Evolutionary conservation across 495 filamentous ascomycete genomes (phyloP).

Genomic region (Podospora didyma): DNA sequence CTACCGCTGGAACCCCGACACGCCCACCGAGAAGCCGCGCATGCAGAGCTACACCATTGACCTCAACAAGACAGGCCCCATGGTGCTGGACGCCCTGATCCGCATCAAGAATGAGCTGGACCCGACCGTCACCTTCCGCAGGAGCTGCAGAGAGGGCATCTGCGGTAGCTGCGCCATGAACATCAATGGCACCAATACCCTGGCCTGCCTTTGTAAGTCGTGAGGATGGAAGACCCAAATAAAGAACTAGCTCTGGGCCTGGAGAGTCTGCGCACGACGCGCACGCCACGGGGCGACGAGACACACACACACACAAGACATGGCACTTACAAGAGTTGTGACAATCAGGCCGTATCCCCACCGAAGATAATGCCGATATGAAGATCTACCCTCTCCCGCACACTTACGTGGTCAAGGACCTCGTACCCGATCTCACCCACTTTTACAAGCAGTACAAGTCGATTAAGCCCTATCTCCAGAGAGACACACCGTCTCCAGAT

Average conservation of each 20-base stretch:
- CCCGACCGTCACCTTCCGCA: slow-evolving; percentile 90
- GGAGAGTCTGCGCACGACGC: too few relatives aligned
- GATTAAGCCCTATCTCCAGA: slow-evolving; percentile 96
- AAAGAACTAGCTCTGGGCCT: too few relatives aligned
- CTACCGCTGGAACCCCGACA: slow-evolving; percentile 98
- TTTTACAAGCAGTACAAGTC: slow-evolving; percentile 99
- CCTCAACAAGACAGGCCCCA: slow-evolving; percentile 96
- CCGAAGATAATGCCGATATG: slow-evolving; percentile 70
- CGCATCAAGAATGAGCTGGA: slow-evolving; percentile 99
- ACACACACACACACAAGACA: slow-evolving; percentile 1
- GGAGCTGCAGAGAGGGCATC: slow-evolving; percentile 95
- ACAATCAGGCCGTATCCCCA: slow-evolving; percentile 80
- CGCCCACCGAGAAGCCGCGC: slow-evolving; percentile 80
- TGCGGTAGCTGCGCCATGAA: slow-evolving; percentile 99
- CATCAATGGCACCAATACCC: slow-evolving; percentile 94
- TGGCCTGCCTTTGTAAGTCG: slow-evolving; percentile 93
- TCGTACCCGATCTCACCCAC: slow-evolving; percentile 92
- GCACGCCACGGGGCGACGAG: too few relatives aligned
- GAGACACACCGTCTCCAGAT: slow-evolving; percentile 70
- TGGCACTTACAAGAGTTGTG: slow-evolving; percentile 2
- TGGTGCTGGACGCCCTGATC: slow-evolving; percentile 95
- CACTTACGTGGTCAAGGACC: slow-evolving; percentile 98
- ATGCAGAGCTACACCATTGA: slow-evolving; percentile 95
- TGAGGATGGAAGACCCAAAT: too few relatives aligned
- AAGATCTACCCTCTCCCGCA: slow-evolving; percentile 98